Base-by-base conservation (phyloP, 2,329 filamentous ascomycete species). In the Ceratocystis cacaofunesta region DNA sequence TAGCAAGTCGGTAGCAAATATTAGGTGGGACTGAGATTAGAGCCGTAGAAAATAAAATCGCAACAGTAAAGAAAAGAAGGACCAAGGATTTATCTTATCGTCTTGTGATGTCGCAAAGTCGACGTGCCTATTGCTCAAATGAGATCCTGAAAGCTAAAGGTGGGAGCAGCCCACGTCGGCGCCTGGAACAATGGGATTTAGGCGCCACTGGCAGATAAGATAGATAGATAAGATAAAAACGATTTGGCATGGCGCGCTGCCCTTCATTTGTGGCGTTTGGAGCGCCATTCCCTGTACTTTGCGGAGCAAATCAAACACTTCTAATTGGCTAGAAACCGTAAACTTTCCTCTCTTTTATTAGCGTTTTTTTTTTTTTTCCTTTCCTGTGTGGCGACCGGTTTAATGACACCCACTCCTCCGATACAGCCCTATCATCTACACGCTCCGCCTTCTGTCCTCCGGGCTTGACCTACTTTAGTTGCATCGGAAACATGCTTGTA, bases 221-320 rank as follows among this genome's bases (percentile, higher is more conserved):
- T 22, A 22, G 28, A 28, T 22, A 22, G 28, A 28, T 28, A 28
- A 58, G 55, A 58, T 58, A 58, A 52, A 2, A 19, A 5, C 55
- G 8, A 17, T n/a, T 36, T n/a, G 7, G 2, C 15, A 30, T 36
- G 55, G 55, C 55, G 55, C 55, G 55, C 55, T 3, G 17, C 5
- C 1, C 28, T 15, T 3, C 15, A 15, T 30, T 17, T 62, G 36
- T 30, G 43, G 61, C 41, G 43, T 30, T 12, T 12, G n/a, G n/a
- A 15, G 36, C 19, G 43, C 25, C 17, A 41, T n/a, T 17, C 43
- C 57, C 30, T 44, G 28, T 41, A 55, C 2, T 44, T 58, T 44
- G 65, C 46, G 65, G 65, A 66, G 50, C 62, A 63, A 66, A 66
- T 64, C 19, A 15, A 28, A 8, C 7, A 10, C 6, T n/a, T 52